Base-by-base conservation (phyloP, 768 basidiomycete species). In the Amanita subjunquillea region DNA sequence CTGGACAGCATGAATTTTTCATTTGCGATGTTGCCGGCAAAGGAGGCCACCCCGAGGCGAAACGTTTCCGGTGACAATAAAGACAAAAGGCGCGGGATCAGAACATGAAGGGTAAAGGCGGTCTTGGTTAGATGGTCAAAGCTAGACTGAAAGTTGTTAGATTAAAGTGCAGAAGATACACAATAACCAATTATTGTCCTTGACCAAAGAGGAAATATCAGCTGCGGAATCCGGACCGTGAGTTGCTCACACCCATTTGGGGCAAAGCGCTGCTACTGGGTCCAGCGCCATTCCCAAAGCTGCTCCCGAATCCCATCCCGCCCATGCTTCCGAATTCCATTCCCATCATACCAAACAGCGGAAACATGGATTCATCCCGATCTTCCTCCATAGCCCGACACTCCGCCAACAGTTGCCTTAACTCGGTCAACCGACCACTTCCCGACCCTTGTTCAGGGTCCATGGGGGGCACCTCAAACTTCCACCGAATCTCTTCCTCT, bases 351-450 rank as follows among this genome's bases (percentile, higher is more conserved):
- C 50, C 50, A 25, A 44, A 43, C 50, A 51, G 44, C 7, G 50
- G 13, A 51, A 51, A 51, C 55, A 75, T 58, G 1, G 68, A 63
- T 42, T 75, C 74, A 41, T 74, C 74, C 52, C 74, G 61, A 34
- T 62, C 66, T 51, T 66, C 64, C 13, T 66, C 70, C 76, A 78
- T 82, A 54, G 68, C 70, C 39, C 73, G 68, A 53, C 82, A 82
- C 61, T 83, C 80, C 47, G 73, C 72, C 54, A 85, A 57, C 40
- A 87, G 58, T 53, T 75, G 71, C 44, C 80, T 74, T 53, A 85
- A 57, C 59, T 80, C 76, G 30, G 62, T 61, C 25, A 79, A 51
- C 13, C 12, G 48, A 40, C 37, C 37, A 13, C 10, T 61, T 59
- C 27, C 59, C 52, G 4, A 62, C 65, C 61, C 62, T 38, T 60